These are phyloP conservation scores for Gardenia jasminoides DNA, from an alignment of 257 asterid genomes.

Conservation along the genomic window DNA sequence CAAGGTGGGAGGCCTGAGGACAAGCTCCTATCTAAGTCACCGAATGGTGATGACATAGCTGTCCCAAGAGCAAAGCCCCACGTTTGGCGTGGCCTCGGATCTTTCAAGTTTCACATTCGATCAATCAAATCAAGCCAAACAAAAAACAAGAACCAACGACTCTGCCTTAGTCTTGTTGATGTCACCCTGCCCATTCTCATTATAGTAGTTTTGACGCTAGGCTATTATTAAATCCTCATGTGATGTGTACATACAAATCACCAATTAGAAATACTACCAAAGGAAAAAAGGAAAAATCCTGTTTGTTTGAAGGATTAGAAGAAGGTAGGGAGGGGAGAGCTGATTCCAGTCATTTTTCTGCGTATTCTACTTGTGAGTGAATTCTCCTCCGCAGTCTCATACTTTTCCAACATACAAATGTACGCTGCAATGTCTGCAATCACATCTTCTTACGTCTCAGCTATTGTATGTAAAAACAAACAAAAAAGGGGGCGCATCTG, in stretches of 20 bases:
- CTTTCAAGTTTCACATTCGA: conserved; percentile 8
- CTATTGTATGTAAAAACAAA: too few species aligned
- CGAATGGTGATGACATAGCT: conserved; percentile 12
- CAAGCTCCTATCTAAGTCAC: conserved; percentile 1
- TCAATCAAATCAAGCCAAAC: too few species aligned
- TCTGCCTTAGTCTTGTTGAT: conserved; percentile 11
- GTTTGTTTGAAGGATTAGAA: not conserved
- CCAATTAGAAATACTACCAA: not conserved
- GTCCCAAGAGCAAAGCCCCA: conserved; percentile 4
- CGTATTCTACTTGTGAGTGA: too few species aligned
- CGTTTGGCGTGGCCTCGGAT: conserved; percentile 25
- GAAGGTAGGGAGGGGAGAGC: too few species aligned
- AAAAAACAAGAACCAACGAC: conserved; percentile 7
- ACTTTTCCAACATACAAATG: too few species aligned
- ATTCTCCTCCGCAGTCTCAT: too few species aligned
- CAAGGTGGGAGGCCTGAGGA: not conserved
- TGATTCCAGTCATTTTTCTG: too few species aligned
- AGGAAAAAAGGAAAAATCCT: not conserved
- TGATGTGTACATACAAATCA: conserved; percentile 5
- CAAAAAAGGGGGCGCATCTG: too few species aligned
- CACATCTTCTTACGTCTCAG: too few species aligned
- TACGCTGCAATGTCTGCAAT: too few species aligned
- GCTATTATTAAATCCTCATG: conserved; percentile 25
- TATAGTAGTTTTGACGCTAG: conserved; percentile 30
- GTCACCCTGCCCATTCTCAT: conserved; percentile 6